Conservation (phyloP, 768 basidiomycete genomes). For the Leucosporidium creatinivorum region DNA sequence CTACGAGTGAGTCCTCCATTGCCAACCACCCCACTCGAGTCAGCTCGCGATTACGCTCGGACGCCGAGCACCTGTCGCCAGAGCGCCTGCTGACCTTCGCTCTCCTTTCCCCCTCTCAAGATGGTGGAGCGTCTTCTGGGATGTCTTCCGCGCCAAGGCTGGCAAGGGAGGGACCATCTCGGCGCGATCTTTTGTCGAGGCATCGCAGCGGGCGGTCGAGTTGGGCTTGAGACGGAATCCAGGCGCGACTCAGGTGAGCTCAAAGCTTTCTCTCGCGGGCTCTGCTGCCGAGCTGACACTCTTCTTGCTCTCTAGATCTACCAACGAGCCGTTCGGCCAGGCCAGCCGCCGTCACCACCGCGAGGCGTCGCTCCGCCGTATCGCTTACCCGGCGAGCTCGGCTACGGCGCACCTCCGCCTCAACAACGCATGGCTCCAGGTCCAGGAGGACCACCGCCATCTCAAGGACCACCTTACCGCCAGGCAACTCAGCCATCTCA, state of each 20-base stretch:
- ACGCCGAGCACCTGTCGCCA: neutral
- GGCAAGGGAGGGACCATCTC: neutral
- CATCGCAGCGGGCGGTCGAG: neutral
- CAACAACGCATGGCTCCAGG: too few species aligned
- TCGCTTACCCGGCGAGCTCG: too few species aligned
- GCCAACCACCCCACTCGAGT: too few species aligned
- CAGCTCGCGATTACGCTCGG: too few species aligned
- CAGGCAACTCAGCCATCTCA: too few species aligned
- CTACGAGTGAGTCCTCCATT: conserved; percentile 23
- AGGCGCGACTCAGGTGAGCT: neutral
- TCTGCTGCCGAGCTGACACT: too few species aligned
- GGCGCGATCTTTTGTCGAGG: conserved; percentile 6
- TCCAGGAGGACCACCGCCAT: too few species aligned
- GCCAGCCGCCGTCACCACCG: neutral
- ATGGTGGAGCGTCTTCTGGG: conserved; percentile 35
- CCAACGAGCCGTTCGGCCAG: neutral
- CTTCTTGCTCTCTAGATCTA: neutral
- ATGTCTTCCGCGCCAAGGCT: conserved; percentile 12
- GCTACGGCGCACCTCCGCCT: too few species aligned
- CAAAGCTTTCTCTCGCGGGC: too few species aligned
- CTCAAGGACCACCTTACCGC: too few species aligned
- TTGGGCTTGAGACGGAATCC: neutral
- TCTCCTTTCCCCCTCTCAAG: neutral
- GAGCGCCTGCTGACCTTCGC: neutral
- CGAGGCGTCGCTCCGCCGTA: too few species aligned